Evolutionary conservation across 2,329 filamentous ascomycete genomes (phyloP).

Genomic region (Aureobasidium mangrovei): DNA sequence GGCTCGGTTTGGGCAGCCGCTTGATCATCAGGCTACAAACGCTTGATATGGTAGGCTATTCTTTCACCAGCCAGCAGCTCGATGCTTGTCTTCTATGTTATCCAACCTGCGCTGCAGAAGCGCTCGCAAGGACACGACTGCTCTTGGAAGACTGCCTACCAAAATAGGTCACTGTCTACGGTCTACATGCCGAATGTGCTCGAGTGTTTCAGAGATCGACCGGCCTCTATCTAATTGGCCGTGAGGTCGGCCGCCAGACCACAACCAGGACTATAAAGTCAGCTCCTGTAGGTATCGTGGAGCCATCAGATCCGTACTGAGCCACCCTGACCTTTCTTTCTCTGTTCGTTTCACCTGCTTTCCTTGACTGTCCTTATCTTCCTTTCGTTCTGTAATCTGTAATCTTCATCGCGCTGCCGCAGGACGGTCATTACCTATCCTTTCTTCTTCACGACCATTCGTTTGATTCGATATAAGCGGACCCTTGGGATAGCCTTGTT

Average conservation of each 20-base stretch:
- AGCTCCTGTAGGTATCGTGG: not conserved
- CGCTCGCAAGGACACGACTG: conserved; percentile 1
- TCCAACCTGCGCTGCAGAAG: not conserved
- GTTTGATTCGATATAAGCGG: not conserved
- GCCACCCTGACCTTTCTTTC: not conserved
- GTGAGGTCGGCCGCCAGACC: conserved; percentile 9
- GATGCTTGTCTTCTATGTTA: not conserved
- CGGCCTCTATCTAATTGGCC: conserved; percentile 9
- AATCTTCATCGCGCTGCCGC: conserved; percentile 15
- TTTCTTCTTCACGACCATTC: not conserved
- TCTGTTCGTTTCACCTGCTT: not conserved
- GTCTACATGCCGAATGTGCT: not conserved
- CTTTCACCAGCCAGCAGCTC: not conserved
- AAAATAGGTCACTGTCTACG: conserved; percentile 1
- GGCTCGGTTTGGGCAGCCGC: conserved; percentile 16
- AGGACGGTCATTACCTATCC: conserved; percentile 1
- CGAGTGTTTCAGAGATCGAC: conserved; percentile 8
- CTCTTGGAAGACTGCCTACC: not conserved
- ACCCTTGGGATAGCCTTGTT: conserved; percentile 13
- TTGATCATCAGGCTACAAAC: conserved; percentile 19
- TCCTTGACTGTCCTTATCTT: conserved; percentile 16
- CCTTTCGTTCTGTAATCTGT: conserved; percentile 16
- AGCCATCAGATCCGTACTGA: not conserved
- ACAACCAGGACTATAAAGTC: conserved; percentile 3
- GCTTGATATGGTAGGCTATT: conserved; percentile 15